A percentile compares a stretch with the other conserved stretches of the same genome.
phyloP scores from a whole-genome alignment of 768 basidiomycete species.

The Rhodocollybia butyracea region DNA sequence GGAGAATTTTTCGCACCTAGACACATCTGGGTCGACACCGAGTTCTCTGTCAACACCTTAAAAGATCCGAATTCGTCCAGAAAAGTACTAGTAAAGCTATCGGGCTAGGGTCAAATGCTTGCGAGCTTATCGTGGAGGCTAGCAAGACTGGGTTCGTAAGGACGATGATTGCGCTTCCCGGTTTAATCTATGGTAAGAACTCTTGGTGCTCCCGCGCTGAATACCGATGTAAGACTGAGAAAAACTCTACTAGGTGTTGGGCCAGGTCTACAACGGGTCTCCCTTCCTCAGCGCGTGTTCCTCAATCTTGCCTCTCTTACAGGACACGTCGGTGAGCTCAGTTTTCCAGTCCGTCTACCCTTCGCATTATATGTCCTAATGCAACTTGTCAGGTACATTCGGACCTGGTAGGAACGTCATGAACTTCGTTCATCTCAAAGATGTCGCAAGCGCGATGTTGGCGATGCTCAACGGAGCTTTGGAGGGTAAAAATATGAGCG shows the following conservation, averaged over 20 bases:
- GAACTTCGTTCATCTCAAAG: constrained; percentile 38
- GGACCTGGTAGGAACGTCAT: constrained; percentile 36
- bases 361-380: background rate
- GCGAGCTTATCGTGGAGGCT: constrained; percentile 33
- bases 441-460: constrained; percentile 31
- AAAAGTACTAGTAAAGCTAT: constrained; percentile 12
- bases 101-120: constrained; percentile 22
- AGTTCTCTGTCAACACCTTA: constrained; percentile 25
- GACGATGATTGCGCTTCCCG: constrained; percentile 40
- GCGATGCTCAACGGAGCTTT: constrained; percentile 36
- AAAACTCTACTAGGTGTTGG: constrained; percentile 25
- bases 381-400: constrained; percentile 24
- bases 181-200: constrained; percentile 31
- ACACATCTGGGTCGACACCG: constrained; percentile 35
- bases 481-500: constrained; percentile 34
- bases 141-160: constrained; percentile 38
- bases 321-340: constrained; percentile 27
- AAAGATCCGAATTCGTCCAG: no score
- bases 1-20: constrained; percentile 30
- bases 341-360: no score
- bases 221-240: background rate
- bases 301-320: constrained; percentile 25
- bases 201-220: background rate
- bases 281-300: constrained; percentile 34
- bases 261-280: constrained; percentile 37